Evolutionary conservation across 1,284 basidiomycete species (phyloP).

Genomic region (Ustilago tritici): DNA sequence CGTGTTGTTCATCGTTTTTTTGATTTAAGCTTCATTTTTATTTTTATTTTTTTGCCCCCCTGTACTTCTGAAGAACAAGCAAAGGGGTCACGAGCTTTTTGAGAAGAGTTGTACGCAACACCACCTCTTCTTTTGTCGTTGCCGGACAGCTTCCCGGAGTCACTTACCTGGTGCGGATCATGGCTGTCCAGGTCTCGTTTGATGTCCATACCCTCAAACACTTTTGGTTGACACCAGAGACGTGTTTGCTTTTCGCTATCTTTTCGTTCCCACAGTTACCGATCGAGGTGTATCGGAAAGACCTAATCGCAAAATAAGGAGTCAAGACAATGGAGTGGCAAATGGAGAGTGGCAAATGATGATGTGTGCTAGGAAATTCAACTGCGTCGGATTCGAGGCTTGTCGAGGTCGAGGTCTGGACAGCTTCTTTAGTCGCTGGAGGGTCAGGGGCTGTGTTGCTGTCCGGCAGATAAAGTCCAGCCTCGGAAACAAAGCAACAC

Average conservation of each 20-base stretch:
- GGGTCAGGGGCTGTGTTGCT: constrained; percentile 17
- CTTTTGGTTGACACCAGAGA: not conserved
- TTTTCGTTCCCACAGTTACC: not conserved
- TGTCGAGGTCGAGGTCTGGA: not conserved
- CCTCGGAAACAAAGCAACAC: constrained; percentile 4
- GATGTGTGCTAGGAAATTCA: not conserved
- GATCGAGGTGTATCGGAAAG: not conserved
- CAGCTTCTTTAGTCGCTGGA: not conserved
- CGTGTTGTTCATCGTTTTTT: constrained; percentile 6
- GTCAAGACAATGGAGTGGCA: not conserved
- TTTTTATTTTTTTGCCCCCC: not conserved
- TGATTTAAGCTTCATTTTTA: not conserved
- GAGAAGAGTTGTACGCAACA: not conserved
- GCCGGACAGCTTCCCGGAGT: constrained; percentile 20
- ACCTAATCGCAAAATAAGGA: not conserved
- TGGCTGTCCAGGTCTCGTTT: not conserved
- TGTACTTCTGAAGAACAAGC: not conserved
- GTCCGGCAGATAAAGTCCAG: constrained; percentile 3
- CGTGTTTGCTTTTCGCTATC: not conserved
- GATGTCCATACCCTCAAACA: not conserved
- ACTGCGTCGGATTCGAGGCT: not conserved
- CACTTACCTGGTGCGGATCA: not conserved
- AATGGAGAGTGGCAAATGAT: not conserved
- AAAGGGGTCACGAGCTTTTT: constrained; percentile 7
- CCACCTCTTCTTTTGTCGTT: not conserved